Evolutionary conservation across 2,329 filamentous ascomycete genomes (phyloP).

Genomic region (Colletotrichum nymphaeae): DNA sequence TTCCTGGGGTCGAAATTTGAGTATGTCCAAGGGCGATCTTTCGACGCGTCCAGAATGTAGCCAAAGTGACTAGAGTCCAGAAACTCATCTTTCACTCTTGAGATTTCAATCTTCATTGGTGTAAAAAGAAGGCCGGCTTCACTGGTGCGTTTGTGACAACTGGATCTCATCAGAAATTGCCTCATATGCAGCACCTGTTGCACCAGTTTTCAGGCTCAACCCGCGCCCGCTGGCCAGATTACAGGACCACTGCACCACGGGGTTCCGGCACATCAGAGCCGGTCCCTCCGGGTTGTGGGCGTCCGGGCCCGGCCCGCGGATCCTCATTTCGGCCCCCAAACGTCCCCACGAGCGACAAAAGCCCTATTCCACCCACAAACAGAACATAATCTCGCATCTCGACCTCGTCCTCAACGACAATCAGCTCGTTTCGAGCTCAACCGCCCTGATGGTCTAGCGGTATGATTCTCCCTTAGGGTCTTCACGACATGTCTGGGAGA

Average conservation of each 20-base stretch:
- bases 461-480: slow-evolving; percentile 19
- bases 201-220: background rate
- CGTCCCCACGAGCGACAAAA: background rate
- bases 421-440: background rate
- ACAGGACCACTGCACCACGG: background rate
- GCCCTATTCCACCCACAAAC: background rate
- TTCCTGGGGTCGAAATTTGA: background rate
- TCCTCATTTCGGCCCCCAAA: background rate
- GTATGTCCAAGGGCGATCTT: no score
- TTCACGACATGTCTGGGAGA: background rate
- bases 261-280: background rate
- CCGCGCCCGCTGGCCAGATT: background rate
- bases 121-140: background rate
- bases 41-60: background rate
- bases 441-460: slow-evolving; percentile 23
- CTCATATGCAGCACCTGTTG: background rate
- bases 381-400: background rate
- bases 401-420: fast-evolving
- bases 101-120: background rate
- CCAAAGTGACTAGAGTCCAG: background rate
- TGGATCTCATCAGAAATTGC: background rate
- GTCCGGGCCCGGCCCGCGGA: background rate
- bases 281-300: background rate
- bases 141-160: background rate
- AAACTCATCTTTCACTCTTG: no score